Conservation (phyloP, 2,329 filamentous ascomycete species). For the Cladophialophora chaetospira region DNA sequence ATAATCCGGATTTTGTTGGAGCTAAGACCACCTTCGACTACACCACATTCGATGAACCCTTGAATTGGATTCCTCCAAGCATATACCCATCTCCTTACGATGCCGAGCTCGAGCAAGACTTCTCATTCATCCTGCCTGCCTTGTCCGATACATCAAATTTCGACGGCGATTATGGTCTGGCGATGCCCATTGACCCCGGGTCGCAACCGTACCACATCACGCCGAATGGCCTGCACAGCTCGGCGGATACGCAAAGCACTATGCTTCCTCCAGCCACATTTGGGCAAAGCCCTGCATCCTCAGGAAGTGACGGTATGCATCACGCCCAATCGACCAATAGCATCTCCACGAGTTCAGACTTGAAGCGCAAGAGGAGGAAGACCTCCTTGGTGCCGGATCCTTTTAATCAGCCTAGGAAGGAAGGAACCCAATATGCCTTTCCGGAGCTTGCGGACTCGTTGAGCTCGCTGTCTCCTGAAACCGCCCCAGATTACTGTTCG, state of each 20-base stretch:
- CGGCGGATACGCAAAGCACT: conserved; percentile 8
- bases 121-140: conserved; percentile 29
- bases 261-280: conserved; percentile 7
- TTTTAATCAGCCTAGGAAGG: conserved; percentile 20
- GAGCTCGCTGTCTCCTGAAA: neutral
- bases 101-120: conserved; percentile 44
- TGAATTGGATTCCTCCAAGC: conserved; percentile 44
- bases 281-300: conserved; percentile 27
- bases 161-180: conserved; percentile 19
- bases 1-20: conserved; percentile 14
- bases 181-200: conserved; percentile 15
- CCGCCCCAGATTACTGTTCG: conserved; percentile 18
- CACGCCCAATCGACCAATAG: conserved; percentile 10
- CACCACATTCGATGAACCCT: conserved; percentile 39
- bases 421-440: conserved; percentile 17
- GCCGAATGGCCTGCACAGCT: conserved; percentile 52
- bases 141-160: conserved; percentile 18
- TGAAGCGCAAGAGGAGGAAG: conserved; percentile 28
- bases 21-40: conserved; percentile 36
- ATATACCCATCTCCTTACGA: conserved; percentile 39
- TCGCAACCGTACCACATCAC: conserved; percentile 25
- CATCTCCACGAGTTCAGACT: conserved; percentile 11
- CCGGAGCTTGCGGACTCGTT: conserved; percentile 13
- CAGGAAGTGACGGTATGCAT: conserved; percentile 25
- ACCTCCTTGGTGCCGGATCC: conserved; percentile 12